These are phyloP conservation scores for Zopfia rhizophila DNA, from an alignment of 2,329 filamentous ascomycete species.

Conservation along the genomic window DNA sequence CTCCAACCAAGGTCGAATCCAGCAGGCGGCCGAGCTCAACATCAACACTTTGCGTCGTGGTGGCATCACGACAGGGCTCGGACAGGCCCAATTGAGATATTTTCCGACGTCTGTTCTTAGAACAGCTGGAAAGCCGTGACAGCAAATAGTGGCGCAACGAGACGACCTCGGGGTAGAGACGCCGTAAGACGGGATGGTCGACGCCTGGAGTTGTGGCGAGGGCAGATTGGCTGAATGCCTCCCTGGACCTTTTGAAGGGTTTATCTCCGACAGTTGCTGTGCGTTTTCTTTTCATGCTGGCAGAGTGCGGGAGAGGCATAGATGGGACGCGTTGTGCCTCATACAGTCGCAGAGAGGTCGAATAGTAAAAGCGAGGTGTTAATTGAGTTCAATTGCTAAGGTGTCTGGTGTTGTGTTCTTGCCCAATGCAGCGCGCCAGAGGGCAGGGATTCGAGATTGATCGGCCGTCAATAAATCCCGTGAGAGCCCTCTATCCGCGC, in stretches of 20 bases:
- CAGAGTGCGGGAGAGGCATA: constrained; percentile 6
- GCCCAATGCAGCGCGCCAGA: constrained; percentile 15
- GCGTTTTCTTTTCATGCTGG: constrained; percentile 46
- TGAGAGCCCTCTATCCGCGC: constrained; percentile 22
- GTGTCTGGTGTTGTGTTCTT: constrained; percentile 28
- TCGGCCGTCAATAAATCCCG: constrained; percentile 16
- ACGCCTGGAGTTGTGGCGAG: constrained; percentile 43
- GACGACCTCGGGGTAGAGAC: constrained; percentile 73
- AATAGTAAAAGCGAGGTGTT: constrained; percentile 5
- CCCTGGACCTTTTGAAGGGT: constrained; percentile 36
- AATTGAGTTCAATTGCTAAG: constrained; percentile 1
- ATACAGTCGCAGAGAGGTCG: not conserved
- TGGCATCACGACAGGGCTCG: constrained; percentile 16
- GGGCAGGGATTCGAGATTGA: constrained; percentile 27
- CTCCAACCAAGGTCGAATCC: constrained; percentile 75
- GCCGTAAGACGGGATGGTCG: constrained; percentile 72
- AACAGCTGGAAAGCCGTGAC: constrained; percentile 71
- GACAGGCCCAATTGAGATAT: constrained; percentile 51
- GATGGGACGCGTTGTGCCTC: constrained; percentile 20
- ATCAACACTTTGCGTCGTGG: constrained; percentile 53
- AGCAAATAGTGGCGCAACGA: constrained; percentile 78
- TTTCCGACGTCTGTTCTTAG: constrained; percentile 63
- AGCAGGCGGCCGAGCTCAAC: constrained; percentile 66
- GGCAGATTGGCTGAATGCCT: constrained; percentile 42
- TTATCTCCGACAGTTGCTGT: constrained; percentile 27